Conservation (phyloP, 352 stramenopile genomes). For the Blastocystis sp. region DNA sequence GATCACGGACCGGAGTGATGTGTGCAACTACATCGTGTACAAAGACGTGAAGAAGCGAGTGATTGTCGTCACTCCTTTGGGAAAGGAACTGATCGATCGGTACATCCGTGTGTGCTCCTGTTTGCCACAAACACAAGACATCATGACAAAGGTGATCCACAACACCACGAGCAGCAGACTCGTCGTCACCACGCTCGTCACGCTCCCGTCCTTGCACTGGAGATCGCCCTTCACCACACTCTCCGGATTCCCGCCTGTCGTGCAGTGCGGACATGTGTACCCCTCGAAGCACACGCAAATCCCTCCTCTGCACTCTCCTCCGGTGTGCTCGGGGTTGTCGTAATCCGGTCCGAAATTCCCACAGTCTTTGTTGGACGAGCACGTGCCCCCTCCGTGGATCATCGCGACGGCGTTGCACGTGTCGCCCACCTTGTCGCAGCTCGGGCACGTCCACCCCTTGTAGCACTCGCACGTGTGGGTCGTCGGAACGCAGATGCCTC, state of each 20-base stretch:
- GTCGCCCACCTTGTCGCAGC: slow-evolving; percentile 47
- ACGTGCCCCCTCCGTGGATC: slow-evolving; percentile 57
- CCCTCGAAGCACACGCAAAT: slow-evolving; percentile 71
- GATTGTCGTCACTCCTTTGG: neutral
- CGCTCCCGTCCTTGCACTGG: slow-evolving; percentile 12
- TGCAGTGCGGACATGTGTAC: slow-evolving; percentile 69
- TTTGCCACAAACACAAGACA: slow-evolving; percentile 4
- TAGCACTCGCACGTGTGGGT: slow-evolving; percentile 72
- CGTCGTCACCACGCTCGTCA: neutral
- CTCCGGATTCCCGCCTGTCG: slow-evolving; percentile 36
- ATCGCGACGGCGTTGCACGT: slow-evolving; percentile 30
- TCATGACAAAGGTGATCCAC: neutral
- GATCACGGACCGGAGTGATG: neutral
- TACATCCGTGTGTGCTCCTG: neutral
- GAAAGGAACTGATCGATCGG: neutral
- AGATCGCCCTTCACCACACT: slow-evolving; percentile 33
- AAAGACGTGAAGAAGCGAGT: neutral
- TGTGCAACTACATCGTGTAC: neutral
- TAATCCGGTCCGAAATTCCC: slow-evolving; percentile 70
- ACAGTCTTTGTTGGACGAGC: slow-evolving; percentile 52
- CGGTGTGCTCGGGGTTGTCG: slow-evolving; percentile 54
- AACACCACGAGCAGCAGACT: neutral
- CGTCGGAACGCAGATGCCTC: slow-evolving; percentile 49
- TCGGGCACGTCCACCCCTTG: slow-evolving; percentile 69
- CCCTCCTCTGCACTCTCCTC: slow-evolving; percentile 60